Percentiles rank a stretch among this genome's conserved stretches.
Conservation (phyloP, 139 green algal genomes). For the Chlorella sp. region DNA sequence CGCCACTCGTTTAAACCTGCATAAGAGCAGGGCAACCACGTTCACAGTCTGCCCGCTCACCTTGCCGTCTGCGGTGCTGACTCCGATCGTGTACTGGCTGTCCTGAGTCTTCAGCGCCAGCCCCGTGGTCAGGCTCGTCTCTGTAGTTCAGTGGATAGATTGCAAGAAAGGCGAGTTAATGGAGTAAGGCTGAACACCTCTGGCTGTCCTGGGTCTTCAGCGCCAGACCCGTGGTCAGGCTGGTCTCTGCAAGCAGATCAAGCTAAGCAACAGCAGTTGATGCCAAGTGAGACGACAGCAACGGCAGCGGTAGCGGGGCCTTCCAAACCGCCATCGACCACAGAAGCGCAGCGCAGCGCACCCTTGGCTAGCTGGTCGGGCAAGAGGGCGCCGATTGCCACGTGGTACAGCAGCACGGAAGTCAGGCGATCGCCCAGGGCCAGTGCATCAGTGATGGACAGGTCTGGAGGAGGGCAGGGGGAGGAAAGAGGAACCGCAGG, state of each 20-base stretch:
- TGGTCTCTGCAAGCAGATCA: no score
- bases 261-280: no score
- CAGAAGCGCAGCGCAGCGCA: not conserved
- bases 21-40: no score
- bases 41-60: not conserved
- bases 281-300: no score
- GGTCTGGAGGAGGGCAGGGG: not conserved
- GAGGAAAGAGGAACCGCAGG: no score
- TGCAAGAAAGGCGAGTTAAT: no score
- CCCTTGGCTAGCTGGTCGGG: slow-evolving; percentile 2
- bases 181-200: no score
- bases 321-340: no score
- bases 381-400: slow-evolving; percentile 5
- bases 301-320: no score
- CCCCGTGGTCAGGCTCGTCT: slow-evolving; percentile 1
- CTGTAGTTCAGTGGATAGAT: not conserved
- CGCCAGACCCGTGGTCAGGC: no score
- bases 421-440: slow-evolving; percentile 41
- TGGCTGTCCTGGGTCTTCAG: no score
- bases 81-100: not conserved
- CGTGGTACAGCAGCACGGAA: slow-evolving; percentile 46
- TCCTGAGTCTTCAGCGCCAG: slow-evolving; percentile 18
- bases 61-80: not conserved
- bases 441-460: slow-evolving; percentile 45
- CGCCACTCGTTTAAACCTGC: no score